These are phyloP conservation scores for Cryptosporidium sp. DNA, from an alignment of 169 alveolate species.

Conservation along the genomic window DNA sequence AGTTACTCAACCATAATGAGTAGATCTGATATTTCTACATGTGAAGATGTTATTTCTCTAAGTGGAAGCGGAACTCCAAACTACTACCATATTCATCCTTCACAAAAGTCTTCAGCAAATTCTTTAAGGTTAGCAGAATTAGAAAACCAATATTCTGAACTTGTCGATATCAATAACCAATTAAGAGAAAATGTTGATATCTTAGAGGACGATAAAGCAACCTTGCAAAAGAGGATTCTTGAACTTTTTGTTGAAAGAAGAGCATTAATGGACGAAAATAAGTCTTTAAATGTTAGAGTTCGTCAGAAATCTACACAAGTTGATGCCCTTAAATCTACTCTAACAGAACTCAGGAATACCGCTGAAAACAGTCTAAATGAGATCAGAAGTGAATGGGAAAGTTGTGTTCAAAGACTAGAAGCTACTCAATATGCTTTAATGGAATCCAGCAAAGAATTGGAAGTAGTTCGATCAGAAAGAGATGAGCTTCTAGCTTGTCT, in stretches of 20 bases:
- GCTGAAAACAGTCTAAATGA: slow-evolving; percentile 67
- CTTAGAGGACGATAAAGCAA: slow-evolving; percentile 72
- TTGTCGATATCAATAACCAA: slow-evolving; percentile 35
- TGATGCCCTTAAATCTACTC: slow-evolving; percentile 65
- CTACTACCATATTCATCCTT: background rate
- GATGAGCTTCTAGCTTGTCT: slow-evolving; percentile 72
- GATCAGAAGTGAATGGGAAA: slow-evolving; percentile 64
- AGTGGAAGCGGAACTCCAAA: slow-evolving; percentile 25
- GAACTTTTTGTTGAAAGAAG: slow-evolving; percentile 73
- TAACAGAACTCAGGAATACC: slow-evolving; percentile 71
- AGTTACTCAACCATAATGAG: slow-evolving; percentile 5
- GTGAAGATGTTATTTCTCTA: slow-evolving; percentile 27
- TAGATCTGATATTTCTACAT: slow-evolving; percentile 49
- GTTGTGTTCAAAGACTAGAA: slow-evolving; percentile 67
- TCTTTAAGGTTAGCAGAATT: slow-evolving; percentile 11
- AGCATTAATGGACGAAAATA: slow-evolving; percentile 47
- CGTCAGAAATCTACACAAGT: slow-evolving; percentile 68
- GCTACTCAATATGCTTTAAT: slow-evolving; percentile 71
- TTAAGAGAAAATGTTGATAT: slow-evolving; percentile 53
- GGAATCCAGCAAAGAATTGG: slow-evolving; percentile 66
- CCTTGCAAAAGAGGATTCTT: slow-evolving; percentile 62
- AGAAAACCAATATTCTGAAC: slow-evolving; percentile 63
- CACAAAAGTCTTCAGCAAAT: background rate
- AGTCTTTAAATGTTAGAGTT: slow-evolving; percentile 33
- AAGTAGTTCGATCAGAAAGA: slow-evolving; percentile 65